phyloP scores from a whole-genome alignment of 1,139 yeast genomes.

The Debaryomyces coudertii region DNA sequence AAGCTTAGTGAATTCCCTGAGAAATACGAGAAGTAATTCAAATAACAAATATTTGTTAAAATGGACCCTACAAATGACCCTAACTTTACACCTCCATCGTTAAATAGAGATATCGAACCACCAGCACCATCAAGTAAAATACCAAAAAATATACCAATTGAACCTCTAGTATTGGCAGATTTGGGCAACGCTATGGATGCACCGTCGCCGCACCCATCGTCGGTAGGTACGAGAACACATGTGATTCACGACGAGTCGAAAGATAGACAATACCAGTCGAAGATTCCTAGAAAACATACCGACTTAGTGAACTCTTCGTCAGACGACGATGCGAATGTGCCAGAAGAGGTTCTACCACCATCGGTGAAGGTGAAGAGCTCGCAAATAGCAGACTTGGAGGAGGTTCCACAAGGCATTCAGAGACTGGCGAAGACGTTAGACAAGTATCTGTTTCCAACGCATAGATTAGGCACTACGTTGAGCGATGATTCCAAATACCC shows the following conservation, averaged over 20 bases:
- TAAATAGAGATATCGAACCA: conserved; percentile 61
- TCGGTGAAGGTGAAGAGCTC: conserved; percentile 57
- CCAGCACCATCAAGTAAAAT: conserved; percentile 74
- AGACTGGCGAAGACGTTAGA: conserved; percentile 77
- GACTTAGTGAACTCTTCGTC: conserved; percentile 42
- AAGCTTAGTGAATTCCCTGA: neutral
- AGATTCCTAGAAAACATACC: conserved; percentile 47
- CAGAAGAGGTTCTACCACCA: conserved; percentile 37
- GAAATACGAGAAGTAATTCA: neutral
- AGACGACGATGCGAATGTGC: conserved; percentile 27
- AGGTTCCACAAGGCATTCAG: conserved; percentile 90
- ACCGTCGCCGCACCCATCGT: conserved; percentile 61
- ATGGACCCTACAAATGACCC: conserved; percentile 88
- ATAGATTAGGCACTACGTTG: conserved; percentile 73
- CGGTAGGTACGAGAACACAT: conserved; percentile 13
- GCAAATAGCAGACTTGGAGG: conserved; percentile 92
- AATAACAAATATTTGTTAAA: neutral
- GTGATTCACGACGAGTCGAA: conserved; percentile 8
- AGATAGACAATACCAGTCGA: conserved; percentile 29
- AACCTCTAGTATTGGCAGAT: conserved; percentile 76
- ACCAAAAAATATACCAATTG: conserved; percentile 75
- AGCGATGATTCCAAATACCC: conserved; percentile 82
- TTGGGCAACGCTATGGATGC: conserved; percentile 71
- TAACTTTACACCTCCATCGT: conserved; percentile 72
- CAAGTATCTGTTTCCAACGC: conserved; percentile 81